Conservation (phyloP, 2,329 filamentous ascomycete species). For the Fusarium sp. region DNA sequence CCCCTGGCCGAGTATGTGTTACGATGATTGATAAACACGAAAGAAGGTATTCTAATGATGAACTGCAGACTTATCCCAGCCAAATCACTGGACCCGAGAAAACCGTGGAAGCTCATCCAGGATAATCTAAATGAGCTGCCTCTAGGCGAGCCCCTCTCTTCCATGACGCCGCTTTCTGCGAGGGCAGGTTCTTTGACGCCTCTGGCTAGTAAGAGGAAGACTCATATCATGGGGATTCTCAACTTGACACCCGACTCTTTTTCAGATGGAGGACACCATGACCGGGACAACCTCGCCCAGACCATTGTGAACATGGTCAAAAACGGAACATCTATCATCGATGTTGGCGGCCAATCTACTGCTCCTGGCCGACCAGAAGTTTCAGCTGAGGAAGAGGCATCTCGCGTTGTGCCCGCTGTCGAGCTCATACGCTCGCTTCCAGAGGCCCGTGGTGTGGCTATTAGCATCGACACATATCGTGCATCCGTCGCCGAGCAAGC, state of each 20-base stretch:
- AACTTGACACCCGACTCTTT: conserved; percentile 98
- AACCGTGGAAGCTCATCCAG: conserved; percentile 70
- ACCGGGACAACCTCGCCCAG: conserved; percentile 64
- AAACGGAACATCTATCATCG: conserved; percentile 84
- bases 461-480: conserved; percentile 94
- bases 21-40: not conserved
- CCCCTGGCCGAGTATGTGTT: conserved; percentile 79
- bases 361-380: conserved; percentile 80
- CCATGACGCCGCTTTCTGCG: conserved; percentile 67
- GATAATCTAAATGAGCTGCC: conserved; percentile 72
- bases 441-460: conserved; percentile 71
- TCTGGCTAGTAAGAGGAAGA: conserved; percentile 68
- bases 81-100: conserved; percentile 63
- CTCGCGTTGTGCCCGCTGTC: conserved; percentile 84
- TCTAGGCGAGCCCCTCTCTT: conserved; percentile 64
- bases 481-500: conserved; percentile 83
- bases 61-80: conserved; percentile 65
- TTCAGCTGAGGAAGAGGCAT: conserved; percentile 77
- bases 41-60: conserved; percentile 5
- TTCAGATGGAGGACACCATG: conserved; percentile 84
- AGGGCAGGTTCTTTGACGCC: conserved; percentile 67
- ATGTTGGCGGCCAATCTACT: conserved; percentile 94
- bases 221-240: conserved; percentile 91
- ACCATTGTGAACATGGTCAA: conserved; percentile 73
- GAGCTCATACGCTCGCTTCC: conserved; percentile 75